A percentile compares a stretch with the other conserved stretches of the same genome.
Conservation (phyloP, 768 basidiomycete species). For the Wakefieldia striispora region DNA sequence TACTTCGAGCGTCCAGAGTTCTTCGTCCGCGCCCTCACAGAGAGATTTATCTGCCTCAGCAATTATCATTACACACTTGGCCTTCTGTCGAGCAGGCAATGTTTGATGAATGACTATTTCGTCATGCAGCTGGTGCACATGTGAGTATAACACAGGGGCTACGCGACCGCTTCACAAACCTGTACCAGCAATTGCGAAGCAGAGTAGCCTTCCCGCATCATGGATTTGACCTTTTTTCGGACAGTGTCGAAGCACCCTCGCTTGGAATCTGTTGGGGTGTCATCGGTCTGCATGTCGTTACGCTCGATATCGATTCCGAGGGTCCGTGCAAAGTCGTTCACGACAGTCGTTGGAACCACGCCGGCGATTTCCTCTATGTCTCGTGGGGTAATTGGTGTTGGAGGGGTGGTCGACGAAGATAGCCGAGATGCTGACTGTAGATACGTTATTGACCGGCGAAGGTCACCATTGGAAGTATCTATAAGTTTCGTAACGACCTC, state of each 20-base stretch:
- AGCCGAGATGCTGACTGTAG: slow-evolving; percentile 93
- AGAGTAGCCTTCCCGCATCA: slow-evolving; percentile 90
- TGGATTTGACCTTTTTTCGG: slow-evolving; percentile 64
- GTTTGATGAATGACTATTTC: slow-evolving; percentile 80
- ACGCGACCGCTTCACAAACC: slow-evolving; percentile 44
- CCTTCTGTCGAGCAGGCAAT: slow-evolving; percentile 77
- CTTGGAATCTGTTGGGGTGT: slow-evolving; percentile 19
- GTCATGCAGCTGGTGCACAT: slow-evolving; percentile 74
- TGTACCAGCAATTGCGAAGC: slow-evolving; percentile 87
- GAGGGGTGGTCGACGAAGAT: slow-evolving; percentile 68
- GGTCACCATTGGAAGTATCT: slow-evolving; percentile 81
- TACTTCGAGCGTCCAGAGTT: slow-evolving; percentile 89
- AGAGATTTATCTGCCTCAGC: slow-evolving; percentile 96
- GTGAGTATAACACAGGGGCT: slow-evolving; percentile 7
- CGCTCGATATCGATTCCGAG: slow-evolving; percentile 66
- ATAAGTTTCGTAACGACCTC: slow-evolving; percentile 74
- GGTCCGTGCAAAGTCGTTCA: slow-evolving; percentile 64
- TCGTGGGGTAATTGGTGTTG: slow-evolving; percentile 65
- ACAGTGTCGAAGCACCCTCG: slow-evolving; percentile 56
- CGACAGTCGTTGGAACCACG: slow-evolving; percentile 76
- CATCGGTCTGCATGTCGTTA: slow-evolving; percentile 54
- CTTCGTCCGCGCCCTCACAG: slow-evolving; percentile 96
- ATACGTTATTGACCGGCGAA: slow-evolving; percentile 96
- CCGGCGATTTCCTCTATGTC: slow-evolving; percentile 98
- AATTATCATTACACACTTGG: slow-evolving; percentile 74